Base-by-base conservation (phyloP, 805 yeast species). In the Brettanomyces anomalus region DNA sequence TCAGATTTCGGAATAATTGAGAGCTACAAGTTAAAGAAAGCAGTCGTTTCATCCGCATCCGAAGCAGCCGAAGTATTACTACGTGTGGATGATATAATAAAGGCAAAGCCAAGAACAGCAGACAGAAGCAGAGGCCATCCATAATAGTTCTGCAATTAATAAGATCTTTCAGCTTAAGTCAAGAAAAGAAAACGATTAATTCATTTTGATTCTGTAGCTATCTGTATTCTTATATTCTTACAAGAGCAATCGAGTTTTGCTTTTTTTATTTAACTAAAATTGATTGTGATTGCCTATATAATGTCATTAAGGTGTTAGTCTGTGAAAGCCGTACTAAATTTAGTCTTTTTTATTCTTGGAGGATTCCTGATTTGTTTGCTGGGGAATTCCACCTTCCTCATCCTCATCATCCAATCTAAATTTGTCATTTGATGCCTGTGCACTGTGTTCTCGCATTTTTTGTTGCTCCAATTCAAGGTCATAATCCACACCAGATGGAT, bases 51-150 rank as follows among this genome's bases (percentile, higher is more conserved):
- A 13, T 81, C 94, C 38, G 97, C 98, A 4, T 73, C 95, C n/a
- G 99, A 93, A 68, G 98, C 98, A 28, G 94, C 97, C 4, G 97
- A 93, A 68, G 89, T 93, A 39, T 74, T 93, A 51, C 68, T 93
- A 56, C 79, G 99, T 61, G 99, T 93, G 36, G 99, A 93, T 62
- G 90, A 93, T 64, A 93, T 93, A 51, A 86, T 93, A 49, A 80
- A 96, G 53, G 97, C 98, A 30, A 89, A 85, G 63, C 98, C 99
- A 49, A 76, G 98, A 67, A 89, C 98, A 36, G 96, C 97, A 34
- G 90, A 85, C 67, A 77, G 96, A 71, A 81, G 77, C 51, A 48
- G 19, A 30, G 41, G 41, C 7, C 39, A 36, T 20, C 39, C 39
- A 20, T 36, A 38, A 38, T 15, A 17, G 20, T 11, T 35, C 16